Evolutionary conservation across 768 basidiomycete genomes (phyloP), one percentile per base, ranked within the genome.

Genomic region (Termitomyces eurrhizus): DNA sequence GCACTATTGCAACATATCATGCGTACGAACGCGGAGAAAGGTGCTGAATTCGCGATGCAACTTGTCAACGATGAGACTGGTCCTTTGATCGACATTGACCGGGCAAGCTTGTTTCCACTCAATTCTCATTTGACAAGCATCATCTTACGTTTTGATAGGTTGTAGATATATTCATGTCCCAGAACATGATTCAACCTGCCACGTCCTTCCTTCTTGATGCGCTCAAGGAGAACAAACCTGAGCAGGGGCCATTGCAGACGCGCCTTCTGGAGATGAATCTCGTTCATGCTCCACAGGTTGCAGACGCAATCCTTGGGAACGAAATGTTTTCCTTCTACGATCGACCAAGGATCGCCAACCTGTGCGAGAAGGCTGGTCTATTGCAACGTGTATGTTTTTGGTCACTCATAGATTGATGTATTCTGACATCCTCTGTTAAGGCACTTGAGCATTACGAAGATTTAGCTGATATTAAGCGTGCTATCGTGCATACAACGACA

Each of bases 241-340:
- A 99, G 73, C 96, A 99, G 70, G 96, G 87, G 0, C 94, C 90
- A 65, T 78, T 99, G 14, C 97, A 99, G 75, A 99, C 97, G 0
- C 90, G 95, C 61, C 83, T 99, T 14, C 80, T 99, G 51, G 97
- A 99, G 75, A 97, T 99, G 90, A 99, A 99, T 76, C 82, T 99
- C 50, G 77, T 98, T 56, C 90, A 97, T 72, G 97, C 97, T 4
- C 97, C 97, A 64, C 97, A 98, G 73, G 97, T 98, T 56, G 97
- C 97, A 0, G 97, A 99, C 70, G 97, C 97, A 4, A 99, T 99
- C 65, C 88, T 99, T 41, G 94, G 94, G 33, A 99, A 98, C 72
- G 93, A 98, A 70, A 97, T 99, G 94, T 98, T 98, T 74, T 83
- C 89, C 5, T 88, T 98, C 71, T 98, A 98, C 69, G 97, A 99